A percentile compares a stretch with the other conserved stretches of the same genome.
Evolutionary conservation across 768 basidiomycete species (phyloP).

Genomic region (Daedaleopsis nitida): DNA sequence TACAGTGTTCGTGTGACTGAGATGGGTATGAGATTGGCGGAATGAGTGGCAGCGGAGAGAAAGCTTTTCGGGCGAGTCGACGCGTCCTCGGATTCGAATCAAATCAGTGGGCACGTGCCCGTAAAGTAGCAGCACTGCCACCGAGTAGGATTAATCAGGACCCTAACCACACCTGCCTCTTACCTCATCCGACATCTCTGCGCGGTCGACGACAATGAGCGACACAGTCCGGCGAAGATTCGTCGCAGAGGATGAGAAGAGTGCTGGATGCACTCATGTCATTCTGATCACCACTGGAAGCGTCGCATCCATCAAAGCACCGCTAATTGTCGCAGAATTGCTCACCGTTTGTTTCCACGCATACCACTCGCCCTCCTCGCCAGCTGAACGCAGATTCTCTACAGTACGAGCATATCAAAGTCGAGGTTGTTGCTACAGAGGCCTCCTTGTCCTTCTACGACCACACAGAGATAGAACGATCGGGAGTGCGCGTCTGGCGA

Average conservation of each 20-base stretch:
- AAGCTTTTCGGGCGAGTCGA: not conserved
- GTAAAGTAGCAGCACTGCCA: slow-evolving; percentile 6
- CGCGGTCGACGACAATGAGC: not conserved
- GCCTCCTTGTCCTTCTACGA: slow-evolving; percentile 78
- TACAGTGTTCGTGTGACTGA: not conserved
- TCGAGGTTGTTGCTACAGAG: slow-evolving; percentile 85
- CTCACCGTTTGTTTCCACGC: slow-evolving; percentile 50
- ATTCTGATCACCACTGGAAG: slow-evolving; percentile 91
- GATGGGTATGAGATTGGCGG: not conserved
- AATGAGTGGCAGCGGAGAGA: slow-evolving; percentile 10
- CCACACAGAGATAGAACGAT: slow-evolving; percentile 46
- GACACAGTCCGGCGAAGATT: slow-evolving; percentile 6
- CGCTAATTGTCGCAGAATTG: slow-evolving; percentile 82
- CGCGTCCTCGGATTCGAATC: slow-evolving; percentile 14
- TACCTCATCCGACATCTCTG: not conserved
- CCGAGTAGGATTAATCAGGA: not conserved
- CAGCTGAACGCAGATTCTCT: no score
- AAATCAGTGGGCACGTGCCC: slow-evolving; percentile 17
- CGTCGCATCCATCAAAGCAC: slow-evolving; percentile 92
- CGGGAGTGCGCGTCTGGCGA: slow-evolving; percentile 75
- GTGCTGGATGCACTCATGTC: slow-evolving; percentile 57
- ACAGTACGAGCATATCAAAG: slow-evolving; percentile 72
- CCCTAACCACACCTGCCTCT: slow-evolving; percentile 8
- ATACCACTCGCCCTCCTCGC: no score
- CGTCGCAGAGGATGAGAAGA: slow-evolving; percentile 27